phyloP scores from a whole-genome alignment of 1,284 basidiomycete species.

The Hemileia vastatrix region DNA sequence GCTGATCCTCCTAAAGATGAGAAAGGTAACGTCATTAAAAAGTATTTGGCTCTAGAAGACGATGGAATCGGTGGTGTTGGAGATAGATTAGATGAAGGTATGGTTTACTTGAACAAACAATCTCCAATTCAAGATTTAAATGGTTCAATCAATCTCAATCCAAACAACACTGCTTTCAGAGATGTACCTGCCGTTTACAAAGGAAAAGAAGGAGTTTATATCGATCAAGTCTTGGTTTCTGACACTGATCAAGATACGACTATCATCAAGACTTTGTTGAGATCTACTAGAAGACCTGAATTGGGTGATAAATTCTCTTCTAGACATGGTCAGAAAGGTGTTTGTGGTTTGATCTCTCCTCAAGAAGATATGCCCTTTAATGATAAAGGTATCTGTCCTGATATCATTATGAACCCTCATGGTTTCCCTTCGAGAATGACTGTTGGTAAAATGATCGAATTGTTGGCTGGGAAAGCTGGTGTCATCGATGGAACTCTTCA shows the following conservation, averaged over 20 bases:
- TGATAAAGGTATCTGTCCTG: slow-evolving; percentile 40
- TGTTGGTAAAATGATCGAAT: slow-evolving; percentile 45
- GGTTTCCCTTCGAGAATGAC: slow-evolving; percentile 45
- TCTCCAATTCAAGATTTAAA: slow-evolving; percentile 33
- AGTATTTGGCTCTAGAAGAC: slow-evolving; percentile 36
- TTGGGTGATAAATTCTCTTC: slow-evolving; percentile 44
- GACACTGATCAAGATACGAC: slow-evolving; percentile 41
- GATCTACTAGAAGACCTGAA: slow-evolving; percentile 40
- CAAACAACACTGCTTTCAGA: slow-evolving; percentile 38
- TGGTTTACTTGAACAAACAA: slow-evolving; percentile 43
- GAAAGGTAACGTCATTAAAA: slow-evolving; percentile 31
- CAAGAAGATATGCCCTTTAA: slow-evolving; percentile 44
- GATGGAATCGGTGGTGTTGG: slow-evolving; percentile 42
- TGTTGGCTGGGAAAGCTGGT: slow-evolving; percentile 41
- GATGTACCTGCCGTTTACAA: slow-evolving; percentile 38
- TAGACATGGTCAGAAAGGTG: slow-evolving; percentile 44
- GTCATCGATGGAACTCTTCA: slow-evolving; percentile 38
- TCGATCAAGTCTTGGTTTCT: slow-evolving; percentile 42
- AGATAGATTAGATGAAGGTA: slow-evolving; percentile 38
- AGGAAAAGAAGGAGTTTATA: too few species aligned
- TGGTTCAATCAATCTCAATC: too few species aligned
- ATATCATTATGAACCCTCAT: slow-evolving; percentile 45
- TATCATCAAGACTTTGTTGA: slow-evolving; percentile 40
- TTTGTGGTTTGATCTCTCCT: slow-evolving; percentile 38
- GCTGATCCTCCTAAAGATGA: slow-evolving; percentile 39